phyloP scores from a whole-genome alignment of 768 basidiomycete genomes.

The Macrolepiota dolichaula region DNA sequence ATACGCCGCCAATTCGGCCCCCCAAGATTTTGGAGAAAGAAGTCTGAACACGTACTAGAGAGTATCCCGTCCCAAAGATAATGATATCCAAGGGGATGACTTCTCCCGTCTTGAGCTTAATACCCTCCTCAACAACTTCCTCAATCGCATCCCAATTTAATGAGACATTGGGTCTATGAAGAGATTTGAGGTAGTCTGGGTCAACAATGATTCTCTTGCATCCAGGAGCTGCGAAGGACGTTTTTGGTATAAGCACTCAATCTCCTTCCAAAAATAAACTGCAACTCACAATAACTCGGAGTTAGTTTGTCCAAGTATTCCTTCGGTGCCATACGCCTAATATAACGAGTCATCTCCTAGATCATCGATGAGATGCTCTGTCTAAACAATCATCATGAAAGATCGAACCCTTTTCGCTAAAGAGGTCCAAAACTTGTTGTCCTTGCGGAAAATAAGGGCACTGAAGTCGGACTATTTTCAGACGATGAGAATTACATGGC shows the following conservation, averaged over 20 bases:
- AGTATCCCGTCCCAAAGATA: slow-evolving; percentile 55
- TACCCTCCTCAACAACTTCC: slow-evolving; percentile 44
- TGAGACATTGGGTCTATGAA: slow-evolving; percentile 51
- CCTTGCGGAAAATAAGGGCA: slow-evolving; percentile 38
- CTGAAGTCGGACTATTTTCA: slow-evolving; percentile 31
- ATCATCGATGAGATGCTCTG: not conserved
- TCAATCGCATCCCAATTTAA: slow-evolving; percentile 48
- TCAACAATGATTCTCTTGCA: slow-evolving; percentile 66
- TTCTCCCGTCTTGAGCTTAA: slow-evolving; percentile 46
- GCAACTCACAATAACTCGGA: slow-evolving; percentile 46
- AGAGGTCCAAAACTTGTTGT: slow-evolving; percentile 28
- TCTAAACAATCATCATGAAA: not conserved
- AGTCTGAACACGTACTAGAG: slow-evolving; percentile 31
- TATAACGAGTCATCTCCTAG: slow-evolving; percentile 42
- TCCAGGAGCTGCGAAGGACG: slow-evolving; percentile 40
- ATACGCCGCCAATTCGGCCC: not conserved
- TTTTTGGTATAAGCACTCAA: not conserved
- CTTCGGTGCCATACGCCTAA: slow-evolving; percentile 44
- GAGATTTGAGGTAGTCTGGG: slow-evolving; percentile 50
- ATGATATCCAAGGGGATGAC: slow-evolving; percentile 53
- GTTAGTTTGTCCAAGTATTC: slow-evolving; percentile 43
- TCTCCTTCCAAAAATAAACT: not conserved
- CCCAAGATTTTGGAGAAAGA: slow-evolving; percentile 2
- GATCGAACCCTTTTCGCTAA: slow-evolving; percentile 28
- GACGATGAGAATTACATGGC: not conserved